These are phyloP conservation scores for Panicum miliaceum DNA, from an alignment of 176 grass and related monocot genomes.

Conservation along the genomic window DNA sequence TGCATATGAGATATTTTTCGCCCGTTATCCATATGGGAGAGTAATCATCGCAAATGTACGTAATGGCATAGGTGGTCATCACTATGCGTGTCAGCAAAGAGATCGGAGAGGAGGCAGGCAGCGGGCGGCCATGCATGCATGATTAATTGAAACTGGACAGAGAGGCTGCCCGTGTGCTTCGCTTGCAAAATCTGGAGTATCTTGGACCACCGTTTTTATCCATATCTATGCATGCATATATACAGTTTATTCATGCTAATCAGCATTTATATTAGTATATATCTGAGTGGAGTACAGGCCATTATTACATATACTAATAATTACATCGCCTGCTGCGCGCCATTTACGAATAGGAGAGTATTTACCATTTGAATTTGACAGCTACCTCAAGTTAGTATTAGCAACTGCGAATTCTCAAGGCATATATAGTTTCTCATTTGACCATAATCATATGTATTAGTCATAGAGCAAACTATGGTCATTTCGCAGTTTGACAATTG, in stretches of 20 bases:
- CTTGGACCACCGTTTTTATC: constrained; percentile 44
- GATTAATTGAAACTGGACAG: constrained; percentile 18
- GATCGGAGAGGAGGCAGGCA: neutral
- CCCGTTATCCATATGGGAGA: neutral
- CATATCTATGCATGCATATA: neutral
- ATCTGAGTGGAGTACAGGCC: too few species aligned
- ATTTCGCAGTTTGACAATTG: too few species aligned
- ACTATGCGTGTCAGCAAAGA: neutral
- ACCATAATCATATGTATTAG: too few species aligned
- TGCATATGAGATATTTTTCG: neutral
- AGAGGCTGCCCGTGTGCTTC: constrained; percentile 10
- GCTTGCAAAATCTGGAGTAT: constrained; percentile 38
- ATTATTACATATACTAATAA: too few species aligned
- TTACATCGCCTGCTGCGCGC: too few species aligned
- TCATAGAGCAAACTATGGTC: too few species aligned
- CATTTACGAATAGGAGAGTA: too few species aligned
- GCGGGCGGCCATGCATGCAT: neutral
- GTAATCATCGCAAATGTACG: neutral
- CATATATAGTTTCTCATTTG: too few species aligned
- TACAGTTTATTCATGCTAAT: neutral
- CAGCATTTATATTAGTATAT: neutral
- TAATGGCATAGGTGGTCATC: constrained; percentile 9
- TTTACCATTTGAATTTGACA: too few species aligned
- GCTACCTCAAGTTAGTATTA: too few species aligned
- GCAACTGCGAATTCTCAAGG: too few species aligned